A percentile compares a stretch with the other conserved stretches of the same genome.
Evolutionary conservation across 306 rosid genomes (phyloP).

Genomic region (Prosopis cineraria): DNA sequence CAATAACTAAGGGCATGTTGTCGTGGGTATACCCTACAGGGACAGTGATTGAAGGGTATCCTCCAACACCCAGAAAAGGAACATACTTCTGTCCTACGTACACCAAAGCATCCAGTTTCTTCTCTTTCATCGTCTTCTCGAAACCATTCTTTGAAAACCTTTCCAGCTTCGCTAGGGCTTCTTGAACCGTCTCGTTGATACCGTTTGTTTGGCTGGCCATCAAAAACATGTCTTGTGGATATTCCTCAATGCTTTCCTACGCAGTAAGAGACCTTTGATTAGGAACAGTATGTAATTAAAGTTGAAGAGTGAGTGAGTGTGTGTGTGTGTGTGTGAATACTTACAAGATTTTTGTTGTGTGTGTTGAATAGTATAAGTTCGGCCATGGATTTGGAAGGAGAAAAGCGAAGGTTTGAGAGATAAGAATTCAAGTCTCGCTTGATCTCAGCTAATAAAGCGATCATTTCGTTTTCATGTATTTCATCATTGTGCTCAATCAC

Average conservation of each 20-base stretch:
- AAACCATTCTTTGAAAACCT: not conserved
- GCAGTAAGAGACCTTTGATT: too few relatives aligned
- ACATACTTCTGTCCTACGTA: slow-evolving; percentile 16
- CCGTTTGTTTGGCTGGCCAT: not conserved
- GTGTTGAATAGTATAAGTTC: not conserved
- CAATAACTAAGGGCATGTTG: slow-evolving; percentile 43
- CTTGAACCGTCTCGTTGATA: not conserved
- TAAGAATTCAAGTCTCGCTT: not conserved
- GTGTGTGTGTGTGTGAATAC: too few relatives aligned
- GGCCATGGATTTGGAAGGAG: not conserved
- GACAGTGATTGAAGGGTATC: slow-evolving; percentile 47
- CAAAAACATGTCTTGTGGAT: not conserved
- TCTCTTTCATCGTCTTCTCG: slow-evolving; percentile 12
- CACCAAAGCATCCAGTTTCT: slow-evolving; percentile 38
- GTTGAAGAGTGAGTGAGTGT: too few relatives aligned
- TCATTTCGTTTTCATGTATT: not conserved
- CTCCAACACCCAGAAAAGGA: slow-evolving; percentile 44
- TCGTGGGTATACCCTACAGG: slow-evolving; percentile 43
- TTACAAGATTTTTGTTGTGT: not conserved
- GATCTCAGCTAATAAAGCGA: not conserved
- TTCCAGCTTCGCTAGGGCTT: not conserved
- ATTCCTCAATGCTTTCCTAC: slow-evolving; percentile 15
- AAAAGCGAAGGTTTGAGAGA: not conserved
- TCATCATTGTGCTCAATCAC: not conserved
- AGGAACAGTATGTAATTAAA: too few relatives aligned